These are phyloP conservation scores for Trichoderma asperelloides DNA, from an alignment of 495 filamentous ascomycete genomes.

Conservation along the genomic window DNA sequence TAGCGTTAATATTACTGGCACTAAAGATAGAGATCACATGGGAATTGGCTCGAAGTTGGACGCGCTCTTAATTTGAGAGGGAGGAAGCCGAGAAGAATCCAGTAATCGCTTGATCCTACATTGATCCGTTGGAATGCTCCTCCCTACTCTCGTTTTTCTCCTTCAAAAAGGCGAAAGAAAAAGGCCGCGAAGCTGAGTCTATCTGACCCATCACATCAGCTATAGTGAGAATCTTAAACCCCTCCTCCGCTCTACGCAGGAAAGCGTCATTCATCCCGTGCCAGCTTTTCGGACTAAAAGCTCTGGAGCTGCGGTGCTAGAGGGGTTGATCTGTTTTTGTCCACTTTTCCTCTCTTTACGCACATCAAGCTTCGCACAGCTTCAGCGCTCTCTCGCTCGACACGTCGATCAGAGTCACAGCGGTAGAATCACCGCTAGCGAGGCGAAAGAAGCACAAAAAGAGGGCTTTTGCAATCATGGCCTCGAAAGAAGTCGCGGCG, in stretches of 20 bases:
- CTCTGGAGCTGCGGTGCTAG: not conserved
- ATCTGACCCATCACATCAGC: not conserved
- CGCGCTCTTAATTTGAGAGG: not conserved
- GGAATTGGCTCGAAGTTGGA: not conserved
- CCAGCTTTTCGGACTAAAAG: not conserved
- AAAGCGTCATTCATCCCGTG: not conserved
- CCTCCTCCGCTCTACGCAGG: not conserved
- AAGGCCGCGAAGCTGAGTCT: not conserved
- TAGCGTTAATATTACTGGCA: too few species aligned
- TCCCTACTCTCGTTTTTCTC: too few species aligned
- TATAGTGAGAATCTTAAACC: not conserved
- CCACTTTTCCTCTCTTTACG: constrained; percentile 1
- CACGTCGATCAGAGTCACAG: not conserved
- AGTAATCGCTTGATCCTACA: too few species aligned
- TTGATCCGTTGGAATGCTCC: too few species aligned
- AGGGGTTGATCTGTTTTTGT: constrained; percentile 1
- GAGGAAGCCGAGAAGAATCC: too few species aligned
- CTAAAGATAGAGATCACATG: not conserved
- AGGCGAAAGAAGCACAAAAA: not conserved
- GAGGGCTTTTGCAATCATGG: not conserved
- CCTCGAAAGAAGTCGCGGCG: constrained; percentile 6
- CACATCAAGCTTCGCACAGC: not conserved
- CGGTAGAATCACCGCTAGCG: not conserved
- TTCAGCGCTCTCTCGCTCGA: not conserved
- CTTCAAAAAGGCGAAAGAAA: too few species aligned